These are phyloP conservation scores for Cyanidiococcus yangmingshanensis DNA, from an alignment of 23 red algal species.

Conservation along the genomic window DNA sequence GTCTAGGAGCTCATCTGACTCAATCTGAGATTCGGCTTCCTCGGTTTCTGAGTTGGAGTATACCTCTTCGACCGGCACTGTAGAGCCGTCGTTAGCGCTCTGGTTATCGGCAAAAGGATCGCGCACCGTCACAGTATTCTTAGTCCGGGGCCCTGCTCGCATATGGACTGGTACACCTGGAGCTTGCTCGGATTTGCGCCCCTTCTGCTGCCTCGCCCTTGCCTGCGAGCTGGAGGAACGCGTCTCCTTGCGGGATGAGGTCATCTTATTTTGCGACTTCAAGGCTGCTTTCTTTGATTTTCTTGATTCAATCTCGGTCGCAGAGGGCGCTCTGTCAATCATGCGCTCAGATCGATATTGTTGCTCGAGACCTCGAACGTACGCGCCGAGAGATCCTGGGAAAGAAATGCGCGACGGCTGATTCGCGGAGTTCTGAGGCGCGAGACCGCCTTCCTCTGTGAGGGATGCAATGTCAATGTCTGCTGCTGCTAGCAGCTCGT, in stretches of 20 bases:
- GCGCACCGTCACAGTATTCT: background rate
- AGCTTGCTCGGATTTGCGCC: background rate
- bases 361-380: constrained; percentile 8
- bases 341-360: background rate
- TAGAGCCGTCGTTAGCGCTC: background rate
- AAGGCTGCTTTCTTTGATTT: background rate
- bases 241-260: background rate
- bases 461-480: background rate
- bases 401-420: background rate
- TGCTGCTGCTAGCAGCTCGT: constrained; percentile 10
- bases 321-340: background rate
- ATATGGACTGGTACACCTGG: background rate
- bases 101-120: background rate
- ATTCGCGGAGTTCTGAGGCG: background rate
- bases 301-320: background rate
- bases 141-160: background rate
- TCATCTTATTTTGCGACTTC: background rate
- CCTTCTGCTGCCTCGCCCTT: background rate
- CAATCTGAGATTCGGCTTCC: background rate
- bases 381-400: background rate
- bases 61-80: background rate
- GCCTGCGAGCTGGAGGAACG: background rate
- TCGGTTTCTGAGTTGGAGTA: background rate
- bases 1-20: background rate
- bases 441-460: background rate